Conservation (phyloP, 768 basidiomycete genomes). For the Mycena kentingensis region DNA sequence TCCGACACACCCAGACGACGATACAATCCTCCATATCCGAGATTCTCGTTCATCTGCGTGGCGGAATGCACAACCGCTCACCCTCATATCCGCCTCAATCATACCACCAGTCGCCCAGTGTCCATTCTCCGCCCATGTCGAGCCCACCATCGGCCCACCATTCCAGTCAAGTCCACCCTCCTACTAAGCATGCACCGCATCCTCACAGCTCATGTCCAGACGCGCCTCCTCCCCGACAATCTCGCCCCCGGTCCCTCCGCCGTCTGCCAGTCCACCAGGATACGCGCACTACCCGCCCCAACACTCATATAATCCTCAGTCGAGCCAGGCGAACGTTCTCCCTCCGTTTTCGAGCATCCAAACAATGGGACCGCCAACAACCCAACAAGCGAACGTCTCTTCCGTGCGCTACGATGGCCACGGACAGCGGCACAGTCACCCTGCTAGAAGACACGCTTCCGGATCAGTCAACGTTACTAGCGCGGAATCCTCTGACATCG, state of each 20-base stretch:
- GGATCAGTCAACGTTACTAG: constrained; percentile 70
- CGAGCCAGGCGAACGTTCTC: constrained; percentile 52
- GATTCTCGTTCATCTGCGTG: constrained; percentile 77
- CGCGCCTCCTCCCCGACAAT: constrained; percentile 33
- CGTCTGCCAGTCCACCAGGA: constrained; percentile 38
- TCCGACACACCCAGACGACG: constrained; percentile 66
- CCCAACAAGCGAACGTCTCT: constrained; percentile 54
- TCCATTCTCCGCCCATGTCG: constrained; percentile 60
- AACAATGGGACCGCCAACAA: constrained; percentile 49
- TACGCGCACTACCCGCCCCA: constrained; percentile 44
- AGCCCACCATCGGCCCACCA: constrained; percentile 49
- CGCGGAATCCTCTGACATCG: constrained; percentile 81
- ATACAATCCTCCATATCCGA: constrained; percentile 84
- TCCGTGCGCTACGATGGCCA: constrained; percentile 57
- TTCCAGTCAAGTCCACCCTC: constrained; percentile 42
- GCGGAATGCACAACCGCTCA: constrained; percentile 57
- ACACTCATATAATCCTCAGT: constrained; percentile 34
- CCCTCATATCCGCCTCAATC: constrained; percentile 63
- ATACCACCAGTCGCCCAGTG: constrained; percentile 64
- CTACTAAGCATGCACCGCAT: constrained; percentile 37
- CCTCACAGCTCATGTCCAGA: constrained; percentile 31
- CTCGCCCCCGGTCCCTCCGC: constrained; percentile 44
- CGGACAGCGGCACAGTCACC: constrained; percentile 36
- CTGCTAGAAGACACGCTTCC: constrained; percentile 62
- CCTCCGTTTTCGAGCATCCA: constrained; percentile 75